phyloP scores from a whole-genome alignment of 169 alveolate genomes.

The Theileria parva region DNA sequence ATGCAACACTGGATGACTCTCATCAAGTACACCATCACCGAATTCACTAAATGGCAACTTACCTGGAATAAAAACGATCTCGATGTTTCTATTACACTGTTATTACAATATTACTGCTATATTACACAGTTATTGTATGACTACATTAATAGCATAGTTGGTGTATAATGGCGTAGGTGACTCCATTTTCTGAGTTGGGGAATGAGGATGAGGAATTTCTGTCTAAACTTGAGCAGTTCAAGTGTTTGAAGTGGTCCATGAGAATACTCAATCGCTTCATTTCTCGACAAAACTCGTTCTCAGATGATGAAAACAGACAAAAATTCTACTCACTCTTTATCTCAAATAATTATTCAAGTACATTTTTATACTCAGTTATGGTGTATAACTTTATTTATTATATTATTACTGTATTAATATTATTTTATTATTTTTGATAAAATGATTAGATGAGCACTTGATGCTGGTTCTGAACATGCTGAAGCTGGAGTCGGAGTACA shows the following conservation, averaged over 20 bases:
- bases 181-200: conserved; percentile 51
- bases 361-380: conserved; percentile 4
- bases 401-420: too few relatives aligned
- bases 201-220: conserved; percentile 40
- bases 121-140: too few relatives aligned
- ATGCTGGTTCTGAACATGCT: not conserved
- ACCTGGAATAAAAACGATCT: conserved; percentile 1
- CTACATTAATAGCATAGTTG: too few relatives aligned
- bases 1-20: conserved; percentile 59
- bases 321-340: conserved; percentile 19
- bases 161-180: conserved; percentile 13
- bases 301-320: conserved; percentile 26
- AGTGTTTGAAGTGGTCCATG: conserved; percentile 64
- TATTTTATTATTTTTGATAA: too few relatives aligned
- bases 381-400: too few relatives aligned
- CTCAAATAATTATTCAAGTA: conserved; percentile 40
- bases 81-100: not conserved
- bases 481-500: conserved; percentile 13
- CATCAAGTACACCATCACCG: conserved; percentile 20
- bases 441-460: not conserved
- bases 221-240: conserved; percentile 33
- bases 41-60: conserved; percentile 9
- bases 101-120: conserved; percentile 5
- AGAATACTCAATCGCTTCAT: conserved; percentile 50
- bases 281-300: conserved; percentile 36